Base-by-base conservation (phyloP, 225 moss, liverwort and hornwort species). In the Bryum argenteum region DNA sequence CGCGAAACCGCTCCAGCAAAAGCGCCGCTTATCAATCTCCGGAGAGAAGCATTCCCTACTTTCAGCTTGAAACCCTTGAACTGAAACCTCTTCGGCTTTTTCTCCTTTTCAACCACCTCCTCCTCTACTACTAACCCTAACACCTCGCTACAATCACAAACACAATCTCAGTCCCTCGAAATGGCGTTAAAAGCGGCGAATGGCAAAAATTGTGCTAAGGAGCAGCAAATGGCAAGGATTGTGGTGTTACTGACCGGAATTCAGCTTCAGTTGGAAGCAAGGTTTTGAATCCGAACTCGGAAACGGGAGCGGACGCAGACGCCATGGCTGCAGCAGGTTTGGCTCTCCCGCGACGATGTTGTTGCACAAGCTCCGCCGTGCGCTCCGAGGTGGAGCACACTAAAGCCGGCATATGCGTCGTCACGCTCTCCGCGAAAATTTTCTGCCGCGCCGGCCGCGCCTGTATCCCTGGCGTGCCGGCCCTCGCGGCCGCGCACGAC, bases 1-100 rank as follows among this genome's bases (percentile, higher is more conserved):
- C 97, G 84, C 6, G 97, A 97, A 52, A 97, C 86, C 11, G 97
- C 97, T n/a, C 97, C 97, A 6, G 92, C 97, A 51, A 97, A 75
- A 37, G 97, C 97, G 19, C 97, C 97, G 56, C 97, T 92, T 5
- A 97, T 21, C 44, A 97, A 71, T 82, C 93, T 90, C 74, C 88
- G 87, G 41, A 94, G 61, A 0, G 94, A 86, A 11, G 92, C 77
- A 67, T 89, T 97, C 58, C 81, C 91, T 54, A 97, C 70, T 73
- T 85, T 89, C 56, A 94, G 20, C 62, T 82, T 80, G 62, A 87
- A 79, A 47, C 81, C 84, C 65, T 72, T 77, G n/a, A 80, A 63
- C 4, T 24, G 11, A 19, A 81, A 5, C 42, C 48, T 78, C 58
- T 44, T 72, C 23, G 44, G 10, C 63, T 59, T 71, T 11, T 65